Percentiles rank a stretch among this genome's conserved stretches.
These are phyloP conservation scores for Paraphaeosphaeria sporulosa DNA, from an alignment of 2,329 filamentous ascomycete species.

Conservation along the genomic window DNA sequence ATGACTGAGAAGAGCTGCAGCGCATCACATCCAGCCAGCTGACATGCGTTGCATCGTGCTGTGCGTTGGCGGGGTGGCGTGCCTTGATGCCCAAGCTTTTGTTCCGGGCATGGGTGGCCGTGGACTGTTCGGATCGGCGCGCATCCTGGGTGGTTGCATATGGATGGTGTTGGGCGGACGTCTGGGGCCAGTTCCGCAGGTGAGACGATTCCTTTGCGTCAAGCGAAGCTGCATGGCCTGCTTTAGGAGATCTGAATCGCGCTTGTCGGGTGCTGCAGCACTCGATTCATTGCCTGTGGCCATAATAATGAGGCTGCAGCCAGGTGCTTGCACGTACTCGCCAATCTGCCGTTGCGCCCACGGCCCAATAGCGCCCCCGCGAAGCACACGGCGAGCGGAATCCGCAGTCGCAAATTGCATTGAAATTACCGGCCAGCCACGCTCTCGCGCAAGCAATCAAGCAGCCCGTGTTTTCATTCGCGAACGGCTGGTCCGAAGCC, in stretches of 20 bases:
- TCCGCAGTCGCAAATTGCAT: not conserved
- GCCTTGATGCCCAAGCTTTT: conserved; percentile 5
- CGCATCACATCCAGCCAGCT: conserved; percentile 24
- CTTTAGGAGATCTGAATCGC: not conserved
- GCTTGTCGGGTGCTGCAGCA: not conserved
- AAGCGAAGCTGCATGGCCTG: not conserved
- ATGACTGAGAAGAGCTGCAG: conserved; percentile 27
- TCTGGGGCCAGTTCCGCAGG: too few relatives aligned
- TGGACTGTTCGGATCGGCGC: conserved; percentile 5
- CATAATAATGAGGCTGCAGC: not conserved
- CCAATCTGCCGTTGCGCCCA: not conserved
- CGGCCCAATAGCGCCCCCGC: not conserved
- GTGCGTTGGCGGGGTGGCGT: conserved; percentile 5
- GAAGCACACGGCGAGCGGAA: not conserved
- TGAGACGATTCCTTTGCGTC: too few relatives aligned
- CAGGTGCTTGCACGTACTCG: not conserved
- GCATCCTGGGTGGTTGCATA: conserved; percentile 11
- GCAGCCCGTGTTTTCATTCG: not conserved
- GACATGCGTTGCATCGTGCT: conserved; percentile 3
- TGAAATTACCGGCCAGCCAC: not conserved
- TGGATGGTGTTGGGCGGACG: too few relatives aligned
- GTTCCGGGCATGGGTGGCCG: not conserved
- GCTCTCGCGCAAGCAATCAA: conserved; percentile 1
- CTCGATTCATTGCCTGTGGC: not conserved
- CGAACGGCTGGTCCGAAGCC: not conserved